Evolutionary conservation across 2,329 filamentous ascomycete genomes (phyloP).

Genomic region (Cryphonectria radicalis): DNA sequence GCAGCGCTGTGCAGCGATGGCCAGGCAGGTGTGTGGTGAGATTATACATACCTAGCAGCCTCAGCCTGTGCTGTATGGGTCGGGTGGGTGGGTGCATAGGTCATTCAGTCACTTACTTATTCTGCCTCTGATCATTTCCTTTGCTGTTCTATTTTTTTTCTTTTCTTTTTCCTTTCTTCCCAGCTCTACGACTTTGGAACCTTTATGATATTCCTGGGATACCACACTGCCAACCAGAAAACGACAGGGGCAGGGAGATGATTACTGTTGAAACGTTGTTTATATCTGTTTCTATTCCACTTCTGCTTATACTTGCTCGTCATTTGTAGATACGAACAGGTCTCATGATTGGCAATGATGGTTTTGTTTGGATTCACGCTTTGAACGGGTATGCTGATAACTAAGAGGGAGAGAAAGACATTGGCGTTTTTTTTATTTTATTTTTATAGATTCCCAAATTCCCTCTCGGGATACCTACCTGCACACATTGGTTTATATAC

Average conservation of each 20-base stretch:
- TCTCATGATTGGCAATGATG: not conserved
- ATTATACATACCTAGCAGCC: conserved; percentile 36
- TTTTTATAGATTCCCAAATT: not conserved
- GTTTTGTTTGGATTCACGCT: not conserved
- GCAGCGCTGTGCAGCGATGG: conserved; percentile 42
- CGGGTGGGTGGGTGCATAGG: not conserved
- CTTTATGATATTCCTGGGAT: not conserved
- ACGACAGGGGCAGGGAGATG: not conserved
- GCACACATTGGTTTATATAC: not conserved
- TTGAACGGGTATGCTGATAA: not conserved
- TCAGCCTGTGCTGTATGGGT: not conserved
- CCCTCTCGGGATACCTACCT: not conserved
- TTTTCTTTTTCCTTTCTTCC: not conserved
- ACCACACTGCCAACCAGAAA: not conserved
- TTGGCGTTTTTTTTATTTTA: not conserved
- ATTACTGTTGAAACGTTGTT: not conserved
- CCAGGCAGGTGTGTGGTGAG: conserved; percentile 44
- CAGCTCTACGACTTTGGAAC: not conserved
- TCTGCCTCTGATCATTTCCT: not conserved
- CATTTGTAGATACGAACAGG: not conserved
- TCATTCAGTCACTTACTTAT: not conserved
- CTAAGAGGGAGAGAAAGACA: not conserved
- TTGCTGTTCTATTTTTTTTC: not conserved
- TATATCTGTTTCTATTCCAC: not conserved
- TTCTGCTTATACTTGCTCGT: not conserved